Base-by-base conservation (phyloP, 768 basidiomycete genomes). In the Russula vinacea region DNA sequence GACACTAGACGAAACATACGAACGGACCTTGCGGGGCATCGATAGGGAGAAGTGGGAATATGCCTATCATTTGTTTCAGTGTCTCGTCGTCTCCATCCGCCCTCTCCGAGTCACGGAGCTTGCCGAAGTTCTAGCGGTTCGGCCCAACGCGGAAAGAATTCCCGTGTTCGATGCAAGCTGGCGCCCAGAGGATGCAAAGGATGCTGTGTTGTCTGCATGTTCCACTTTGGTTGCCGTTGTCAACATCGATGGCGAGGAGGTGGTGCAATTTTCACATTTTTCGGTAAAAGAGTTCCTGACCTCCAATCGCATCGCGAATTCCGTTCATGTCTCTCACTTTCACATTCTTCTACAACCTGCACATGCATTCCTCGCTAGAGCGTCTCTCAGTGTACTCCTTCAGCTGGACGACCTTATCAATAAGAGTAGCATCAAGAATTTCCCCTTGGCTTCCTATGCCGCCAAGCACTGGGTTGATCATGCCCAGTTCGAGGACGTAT, bases 41-140 rank as follows among this genome's bases (percentile, higher is more conserved):
- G 33, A 35, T 8, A 35, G n/a, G 32, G 33, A 35, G 33, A 53
- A 53, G 33, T 22, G 33, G 33, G 52, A 53, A 11, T 53, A 53
- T 22, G 52, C 52, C 1, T 22, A 33, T 53, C 52, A 32, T 5
- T 22, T 53, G 9, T 53, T 53, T 22, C 52, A 53, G 33, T 51
- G 50, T 26, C 29, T 51, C 29, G 50, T 32, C 17, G 50, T 51
- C 16, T 32, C 26, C 16, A 32, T 32, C 26, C 50, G 50, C 6
- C 50, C 50, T 6, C 50, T 51, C 29, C 50, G 26, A 16, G 50
- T 51, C 50, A 29, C 29, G 50, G 50, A 51, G 50, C 50, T 51
- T 16, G 50, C 50, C 29, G 50, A 51, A 16, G 19, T 53, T 35
- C 33, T 53, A 35, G 33, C 33, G 8, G 19, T 53, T n/a, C 33